A percentile compares a stretch with the other conserved stretches of the same genome.
Evolutionary conservation across 169 alveolate species (phyloP).

Genomic region (Plasmodium billcollinsi): DNA sequence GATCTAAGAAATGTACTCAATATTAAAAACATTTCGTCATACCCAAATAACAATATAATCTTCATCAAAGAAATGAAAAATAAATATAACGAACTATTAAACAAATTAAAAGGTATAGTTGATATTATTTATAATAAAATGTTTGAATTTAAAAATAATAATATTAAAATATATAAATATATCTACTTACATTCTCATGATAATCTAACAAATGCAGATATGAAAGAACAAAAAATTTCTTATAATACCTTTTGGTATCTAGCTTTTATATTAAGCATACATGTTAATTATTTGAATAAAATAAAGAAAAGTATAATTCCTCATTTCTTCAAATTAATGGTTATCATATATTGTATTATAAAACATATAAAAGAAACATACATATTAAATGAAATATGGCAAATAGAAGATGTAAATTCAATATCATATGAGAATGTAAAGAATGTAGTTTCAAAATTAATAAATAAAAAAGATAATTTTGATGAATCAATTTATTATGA

Average conservation of each 20-base stretch:
- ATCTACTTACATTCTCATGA: slow-evolving; percentile 24
- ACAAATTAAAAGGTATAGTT: slow-evolving; percentile 30
- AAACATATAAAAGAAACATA: slow-evolving; percentile 22
- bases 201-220: not conserved
- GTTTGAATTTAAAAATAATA: slow-evolving; percentile 28
- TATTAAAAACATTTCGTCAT: not conserved
- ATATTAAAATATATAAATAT: slow-evolving; percentile 50
- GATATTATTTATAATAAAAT: slow-evolving; percentile 46
- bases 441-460: slow-evolving; percentile 24
- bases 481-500: not conserved
- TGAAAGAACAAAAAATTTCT: slow-evolving; percentile 31
- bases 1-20: slow-evolving; percentile 37
- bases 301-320: slow-evolving; percentile 43
- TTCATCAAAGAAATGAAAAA: slow-evolving; percentile 54
- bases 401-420: slow-evolving; percentile 7
- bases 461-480: not conserved
- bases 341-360: slow-evolving; percentile 48
- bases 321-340: slow-evolving; percentile 54
- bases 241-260: slow-evolving; percentile 68
- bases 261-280: slow-evolving; percentile 49
- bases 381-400: slow-evolving; percentile 21
- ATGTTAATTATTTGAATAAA: slow-evolving; percentile 34
- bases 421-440: slow-evolving; percentile 50
- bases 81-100: slow-evolving; percentile 38
- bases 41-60: slow-evolving; percentile 7